phyloP scores from a whole-genome alignment of 2,329 filamentous ascomycete genomes.

The Thermothelomyces thermophilus region DNA sequence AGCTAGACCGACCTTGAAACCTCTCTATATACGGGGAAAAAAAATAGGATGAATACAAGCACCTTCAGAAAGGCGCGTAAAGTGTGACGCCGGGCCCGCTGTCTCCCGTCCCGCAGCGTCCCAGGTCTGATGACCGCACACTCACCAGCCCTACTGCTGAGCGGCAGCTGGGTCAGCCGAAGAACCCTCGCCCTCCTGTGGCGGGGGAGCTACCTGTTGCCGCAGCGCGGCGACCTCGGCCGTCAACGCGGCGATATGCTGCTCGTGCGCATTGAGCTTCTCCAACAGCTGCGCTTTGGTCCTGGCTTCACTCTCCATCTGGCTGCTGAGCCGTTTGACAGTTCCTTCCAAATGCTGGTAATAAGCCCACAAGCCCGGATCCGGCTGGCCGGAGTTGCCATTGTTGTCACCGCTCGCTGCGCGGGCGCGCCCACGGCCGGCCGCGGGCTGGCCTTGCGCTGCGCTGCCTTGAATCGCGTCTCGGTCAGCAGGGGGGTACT shows the following conservation, averaged over 20 bases:
- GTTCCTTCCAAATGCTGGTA: slow-evolving; percentile 62
- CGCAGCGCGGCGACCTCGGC: slow-evolving; percentile 21
- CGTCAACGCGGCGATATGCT: slow-evolving; percentile 20
- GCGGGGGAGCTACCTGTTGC: slow-evolving; percentile 15
- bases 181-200: not conserved
- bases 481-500: slow-evolving; percentile 28
- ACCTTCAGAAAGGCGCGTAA: not conserved
- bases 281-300: slow-evolving; percentile 22
- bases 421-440: slow-evolving; percentile 38
- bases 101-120: not conserved
- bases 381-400: slow-evolving; percentile 57
- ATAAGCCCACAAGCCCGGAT: slow-evolving; percentile 64
- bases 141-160: slow-evolving; percentile 10
- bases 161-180: not conserved
- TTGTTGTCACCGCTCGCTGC: slow-evolving; percentile 45
- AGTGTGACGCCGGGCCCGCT: not conserved
- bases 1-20: not conserved
- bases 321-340: slow-evolving; percentile 25
- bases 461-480: slow-evolving; percentile 36
- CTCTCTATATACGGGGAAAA: no score
- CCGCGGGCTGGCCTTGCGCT: slow-evolving; percentile 10
- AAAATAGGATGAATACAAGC: not conserved
- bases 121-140: not conserved
- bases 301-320: slow-evolving; percentile 17
- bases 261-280: slow-evolving; percentile 22